These are phyloP conservation scores for Lasiodiplodia sp. DNA, from an alignment of 2,329 filamentous ascomycete genomes.

Conservation along the genomic window DNA sequence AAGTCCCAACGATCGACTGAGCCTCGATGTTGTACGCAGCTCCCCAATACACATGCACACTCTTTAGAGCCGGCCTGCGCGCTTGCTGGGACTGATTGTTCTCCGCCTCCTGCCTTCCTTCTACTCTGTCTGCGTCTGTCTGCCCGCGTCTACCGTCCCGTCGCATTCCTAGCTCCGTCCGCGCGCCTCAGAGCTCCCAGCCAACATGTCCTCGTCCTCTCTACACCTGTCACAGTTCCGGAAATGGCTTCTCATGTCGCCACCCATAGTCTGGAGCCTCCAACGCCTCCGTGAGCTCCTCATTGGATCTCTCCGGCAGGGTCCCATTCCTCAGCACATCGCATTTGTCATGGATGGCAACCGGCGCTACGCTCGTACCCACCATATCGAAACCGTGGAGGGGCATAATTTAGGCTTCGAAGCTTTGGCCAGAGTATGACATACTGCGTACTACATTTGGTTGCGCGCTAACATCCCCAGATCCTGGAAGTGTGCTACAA, in stretches of 20 bases:
- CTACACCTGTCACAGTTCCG: slow-evolving; percentile 68
- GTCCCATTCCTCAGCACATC: slow-evolving; percentile 90
- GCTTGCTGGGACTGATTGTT: neutral
- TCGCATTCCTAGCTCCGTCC: slow-evolving; percentile 21
- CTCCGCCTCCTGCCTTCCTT: neutral
- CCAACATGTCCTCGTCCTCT: slow-evolving; percentile 44
- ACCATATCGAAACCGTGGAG: slow-evolving; percentile 95
- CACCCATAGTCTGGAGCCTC: slow-evolving; percentile 89
- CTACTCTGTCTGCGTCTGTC: neutral
- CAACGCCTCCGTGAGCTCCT: slow-evolving; percentile 80
- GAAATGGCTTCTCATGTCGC: slow-evolving; percentile 84
- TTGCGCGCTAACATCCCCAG: slow-evolving; percentile 43
- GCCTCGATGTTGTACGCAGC: slow-evolving; percentile 23
- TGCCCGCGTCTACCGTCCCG: neutral
- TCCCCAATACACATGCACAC: slow-evolving; percentile 14
- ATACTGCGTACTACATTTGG: slow-evolving; percentile 4
- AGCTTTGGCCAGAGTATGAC: slow-evolving; percentile 79
- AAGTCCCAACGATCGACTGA: slow-evolving; percentile 26
- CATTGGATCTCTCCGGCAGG: slow-evolving; percentile 87
- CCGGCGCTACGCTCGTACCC: slow-evolving; percentile 84
- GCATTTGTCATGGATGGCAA: slow-evolving; percentile 99
- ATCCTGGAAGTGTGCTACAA: slow-evolving; percentile 99
- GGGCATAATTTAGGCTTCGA: slow-evolving; percentile 97
- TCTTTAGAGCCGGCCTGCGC: slow-evolving; percentile 1
- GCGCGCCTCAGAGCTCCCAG: slow-evolving; percentile 15